These are phyloP conservation scores for Ammopiptanthus mongolicus DNA, from an alignment of 306 rosid species.

Conservation along the genomic window DNA sequence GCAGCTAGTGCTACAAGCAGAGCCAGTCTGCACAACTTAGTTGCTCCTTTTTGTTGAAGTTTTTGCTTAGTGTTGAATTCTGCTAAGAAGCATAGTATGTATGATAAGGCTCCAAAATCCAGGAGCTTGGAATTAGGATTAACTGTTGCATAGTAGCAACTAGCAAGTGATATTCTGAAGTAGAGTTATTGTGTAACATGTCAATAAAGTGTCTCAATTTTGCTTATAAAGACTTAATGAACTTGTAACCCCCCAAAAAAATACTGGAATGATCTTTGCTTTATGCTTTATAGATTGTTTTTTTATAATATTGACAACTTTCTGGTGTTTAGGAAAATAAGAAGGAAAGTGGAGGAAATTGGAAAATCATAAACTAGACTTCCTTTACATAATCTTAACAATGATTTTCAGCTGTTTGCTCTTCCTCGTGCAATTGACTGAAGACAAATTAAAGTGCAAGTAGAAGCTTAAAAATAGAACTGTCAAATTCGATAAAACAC, in stretches of 20 bases:
- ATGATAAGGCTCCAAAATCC: slow-evolving; percentile 28
- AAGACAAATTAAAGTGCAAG: not conserved
- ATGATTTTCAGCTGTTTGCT: not conserved
- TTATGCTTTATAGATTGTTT: not conserved
- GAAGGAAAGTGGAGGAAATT: not conserved
- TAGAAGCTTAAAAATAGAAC: not conserved
- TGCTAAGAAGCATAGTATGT: slow-evolving; percentile 2
- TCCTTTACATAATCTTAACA: not conserved
- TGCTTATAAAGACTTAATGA: slow-evolving; percentile 7
- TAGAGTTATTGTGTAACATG: slow-evolving; percentile 5
- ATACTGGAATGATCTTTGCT: not conserved
- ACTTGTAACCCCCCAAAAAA: not conserved
- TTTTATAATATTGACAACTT: not conserved
- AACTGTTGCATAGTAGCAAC: slow-evolving; percentile 23
- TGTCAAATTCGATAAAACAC: slow-evolving; percentile 10
- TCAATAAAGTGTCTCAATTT: slow-evolving; percentile 25
- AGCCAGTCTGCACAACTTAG: slow-evolving; percentile 44
- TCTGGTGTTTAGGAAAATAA: not conserved
- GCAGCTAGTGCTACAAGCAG: slow-evolving; percentile 42
- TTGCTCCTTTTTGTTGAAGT: slow-evolving; percentile 53
- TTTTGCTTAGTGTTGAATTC: not conserved
- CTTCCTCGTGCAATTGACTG: not conserved
- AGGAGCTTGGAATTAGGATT: slow-evolving; percentile 21
- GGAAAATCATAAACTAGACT: not conserved
- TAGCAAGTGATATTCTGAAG: slow-evolving; percentile 17